Conservation (phyloP, 805 yeast species). For the Cyberlindnera meyerae region DNA sequence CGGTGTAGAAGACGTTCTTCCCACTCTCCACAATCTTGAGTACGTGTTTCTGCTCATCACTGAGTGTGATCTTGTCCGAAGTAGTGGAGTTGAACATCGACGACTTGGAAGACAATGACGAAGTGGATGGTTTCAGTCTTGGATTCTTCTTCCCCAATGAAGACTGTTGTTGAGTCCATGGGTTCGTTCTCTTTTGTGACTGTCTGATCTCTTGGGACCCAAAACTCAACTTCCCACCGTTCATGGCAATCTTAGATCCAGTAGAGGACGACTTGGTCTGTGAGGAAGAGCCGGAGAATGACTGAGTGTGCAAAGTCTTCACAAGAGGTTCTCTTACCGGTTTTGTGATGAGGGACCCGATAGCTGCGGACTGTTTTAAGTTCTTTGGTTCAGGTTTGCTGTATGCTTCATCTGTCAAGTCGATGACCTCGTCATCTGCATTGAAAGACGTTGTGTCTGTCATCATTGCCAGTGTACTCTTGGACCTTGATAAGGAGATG, state of each 20-base stretch:
- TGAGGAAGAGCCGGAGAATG: background rate
- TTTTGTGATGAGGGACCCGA: constrained; percentile 4
- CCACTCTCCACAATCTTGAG: constrained; percentile 47
- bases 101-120: background rate
- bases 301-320: constrained; percentile 1
- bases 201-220: constrained; percentile 1
- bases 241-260: too few relatives aligned
- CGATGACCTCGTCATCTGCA: constrained; percentile 3
- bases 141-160: constrained; percentile 13
- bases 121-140: constrained; percentile 1
- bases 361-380: constrained; percentile 11
- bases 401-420: constrained; percentile 5
- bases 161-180: constrained; percentile 9
- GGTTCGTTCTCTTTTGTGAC: constrained; percentile 12
- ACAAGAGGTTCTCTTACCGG: background rate
- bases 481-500: constrained; percentile 2
- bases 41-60: constrained; percentile 49
- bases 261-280: background rate
- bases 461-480: constrained; percentile 4
- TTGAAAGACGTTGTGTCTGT: constrained; percentile 4
- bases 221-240: constrained; percentile 1
- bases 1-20: constrained; percentile 65
- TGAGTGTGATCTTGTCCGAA: constrained; percentile 22
- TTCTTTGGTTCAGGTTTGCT: constrained; percentile 4
- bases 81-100: background rate